A percentile compares a stretch with the other conserved stretches of the same genome.
Conservation (phyloP, 2,329 filamentous ascomycete species). For the Apiospora saccharicola region DNA sequence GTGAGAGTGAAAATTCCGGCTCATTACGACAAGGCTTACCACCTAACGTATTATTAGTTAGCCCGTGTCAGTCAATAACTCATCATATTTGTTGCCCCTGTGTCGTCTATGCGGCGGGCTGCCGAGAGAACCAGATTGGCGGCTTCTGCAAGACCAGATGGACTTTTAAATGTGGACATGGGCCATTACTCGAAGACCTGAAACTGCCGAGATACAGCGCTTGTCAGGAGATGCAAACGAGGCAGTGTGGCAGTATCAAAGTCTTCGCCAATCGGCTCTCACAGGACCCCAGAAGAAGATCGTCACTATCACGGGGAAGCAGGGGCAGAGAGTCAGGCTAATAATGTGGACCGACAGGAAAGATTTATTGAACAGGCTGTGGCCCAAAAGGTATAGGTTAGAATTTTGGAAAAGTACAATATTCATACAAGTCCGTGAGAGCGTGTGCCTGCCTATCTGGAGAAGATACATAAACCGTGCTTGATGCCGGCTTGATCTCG, state of each 20-base stretch:
- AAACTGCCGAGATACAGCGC: neutral
- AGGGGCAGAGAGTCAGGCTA: neutral
- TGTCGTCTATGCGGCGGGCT: neutral
- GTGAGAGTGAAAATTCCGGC: too few relatives aligned
- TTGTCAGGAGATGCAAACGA: neutral
- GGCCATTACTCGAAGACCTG: neutral
- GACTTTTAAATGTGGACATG: neutral
- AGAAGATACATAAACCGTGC: neutral
- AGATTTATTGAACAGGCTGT: constrained; percentile 15
- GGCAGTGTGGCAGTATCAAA: neutral
- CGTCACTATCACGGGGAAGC: neutral
- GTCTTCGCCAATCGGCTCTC: neutral
- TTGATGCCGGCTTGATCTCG: neutral
- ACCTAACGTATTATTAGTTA: neutral
- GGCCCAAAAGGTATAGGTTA: constrained; percentile 19
- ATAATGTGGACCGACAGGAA: constrained; percentile 20
- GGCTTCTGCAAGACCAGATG: neutral
- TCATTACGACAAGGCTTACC: neutral
- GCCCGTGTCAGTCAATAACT: neutral
- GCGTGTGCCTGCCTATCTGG: constrained; percentile 1
- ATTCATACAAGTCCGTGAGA: constrained; percentile 17
- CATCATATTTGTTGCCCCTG: neutral
- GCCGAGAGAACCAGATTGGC: neutral
- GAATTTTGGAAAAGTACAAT: constrained; percentile 1
- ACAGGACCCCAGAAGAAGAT: neutral